A percentile compares a stretch with the other conserved stretches of the same genome.
Evolutionary conservation across 345 rosid species (phyloP).

Genomic region (Citrus cavaleriei): DNA sequence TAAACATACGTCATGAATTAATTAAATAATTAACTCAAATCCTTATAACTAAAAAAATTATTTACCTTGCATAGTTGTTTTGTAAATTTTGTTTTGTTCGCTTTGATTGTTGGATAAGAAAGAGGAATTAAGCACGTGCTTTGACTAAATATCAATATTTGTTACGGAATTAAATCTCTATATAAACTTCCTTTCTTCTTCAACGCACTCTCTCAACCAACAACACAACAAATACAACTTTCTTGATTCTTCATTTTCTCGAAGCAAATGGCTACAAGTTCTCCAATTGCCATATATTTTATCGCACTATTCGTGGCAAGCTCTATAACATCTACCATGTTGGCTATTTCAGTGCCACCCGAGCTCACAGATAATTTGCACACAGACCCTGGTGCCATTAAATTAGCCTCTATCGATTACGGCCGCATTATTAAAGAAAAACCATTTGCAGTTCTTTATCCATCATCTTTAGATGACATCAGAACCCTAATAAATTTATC

Average conservation of each 20-base stretch:
- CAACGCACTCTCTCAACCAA: neutral
- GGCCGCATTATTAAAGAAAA: conserved; percentile 31
- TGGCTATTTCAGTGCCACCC: neutral
- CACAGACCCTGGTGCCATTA: conserved; percentile 21
- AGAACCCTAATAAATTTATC: conserved; percentile 26
- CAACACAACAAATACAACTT: neutral
- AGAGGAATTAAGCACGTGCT: too few relatives aligned
- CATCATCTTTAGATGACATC: conserved; percentile 31
- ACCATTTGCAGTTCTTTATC: conserved; percentile 37
- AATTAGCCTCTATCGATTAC: conserved; percentile 31
- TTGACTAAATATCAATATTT: neutral
- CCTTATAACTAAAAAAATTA: too few relatives aligned
- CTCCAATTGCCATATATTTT: neutral
- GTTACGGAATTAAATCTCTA: neutral
- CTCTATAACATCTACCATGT: neutral
- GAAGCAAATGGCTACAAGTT: neutral
- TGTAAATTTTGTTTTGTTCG: too few relatives aligned
- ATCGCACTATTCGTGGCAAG: neutral
- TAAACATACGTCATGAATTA: too few relatives aligned
- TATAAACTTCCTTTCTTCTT: too few relatives aligned
- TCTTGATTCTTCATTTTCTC: neutral
- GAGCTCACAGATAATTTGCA: conserved; percentile 12
- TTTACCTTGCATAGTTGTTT: too few relatives aligned
- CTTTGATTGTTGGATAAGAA: too few relatives aligned
- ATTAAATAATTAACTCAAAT: too few relatives aligned